Evolutionary conservation across 805 yeast species (phyloP).

Genomic region (Candida michaelii): DNA sequence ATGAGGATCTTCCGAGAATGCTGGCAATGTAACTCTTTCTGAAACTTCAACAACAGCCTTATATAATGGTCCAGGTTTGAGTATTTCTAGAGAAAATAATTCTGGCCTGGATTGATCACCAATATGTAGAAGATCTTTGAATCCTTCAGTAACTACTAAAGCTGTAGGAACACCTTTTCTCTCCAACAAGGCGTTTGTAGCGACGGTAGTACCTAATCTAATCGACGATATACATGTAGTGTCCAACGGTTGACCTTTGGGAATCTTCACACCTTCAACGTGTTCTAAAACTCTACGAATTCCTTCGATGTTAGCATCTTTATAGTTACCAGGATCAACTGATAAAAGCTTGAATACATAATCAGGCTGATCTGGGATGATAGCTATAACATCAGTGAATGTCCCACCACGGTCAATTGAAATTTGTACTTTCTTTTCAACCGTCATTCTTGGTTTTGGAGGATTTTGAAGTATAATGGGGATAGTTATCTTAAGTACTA

Average conservation of each 20-base stretch:
- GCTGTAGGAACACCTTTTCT: constrained; percentile 87
- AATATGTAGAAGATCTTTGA: constrained; percentile 71
- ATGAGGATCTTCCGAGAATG: constrained; percentile 57
- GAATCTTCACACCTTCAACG: constrained; percentile 49
- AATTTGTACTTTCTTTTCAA: constrained; percentile 7
- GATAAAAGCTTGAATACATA: constrained; percentile 72
- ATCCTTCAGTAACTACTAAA: constrained; percentile 80
- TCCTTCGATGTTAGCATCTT: constrained; percentile 89
- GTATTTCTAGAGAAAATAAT: constrained; percentile 75
- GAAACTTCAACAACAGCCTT: constrained; percentile 77
- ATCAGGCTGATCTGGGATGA: constrained; percentile 49
- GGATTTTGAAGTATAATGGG: too few species aligned
- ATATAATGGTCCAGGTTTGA: constrained; percentile 67
- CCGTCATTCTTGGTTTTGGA: too few species aligned
- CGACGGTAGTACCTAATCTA: constrained; percentile 90
- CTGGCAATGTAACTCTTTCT: constrained; percentile 80
- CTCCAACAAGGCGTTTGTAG: constrained; percentile 88
- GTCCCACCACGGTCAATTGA: constrained; percentile 66
- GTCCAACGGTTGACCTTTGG: constrained; percentile 51
- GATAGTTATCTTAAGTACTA: background rate
- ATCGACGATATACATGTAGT: constrained; percentile 53
- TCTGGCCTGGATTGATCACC: constrained; percentile 90
- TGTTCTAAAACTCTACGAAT: constrained; percentile 70
- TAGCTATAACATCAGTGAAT: constrained; percentile 66
- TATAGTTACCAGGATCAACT: constrained; percentile 80